Conservation (phyloP, 176 grass and related monocot species). For the Chrysopogon serrulatus region DNA sequence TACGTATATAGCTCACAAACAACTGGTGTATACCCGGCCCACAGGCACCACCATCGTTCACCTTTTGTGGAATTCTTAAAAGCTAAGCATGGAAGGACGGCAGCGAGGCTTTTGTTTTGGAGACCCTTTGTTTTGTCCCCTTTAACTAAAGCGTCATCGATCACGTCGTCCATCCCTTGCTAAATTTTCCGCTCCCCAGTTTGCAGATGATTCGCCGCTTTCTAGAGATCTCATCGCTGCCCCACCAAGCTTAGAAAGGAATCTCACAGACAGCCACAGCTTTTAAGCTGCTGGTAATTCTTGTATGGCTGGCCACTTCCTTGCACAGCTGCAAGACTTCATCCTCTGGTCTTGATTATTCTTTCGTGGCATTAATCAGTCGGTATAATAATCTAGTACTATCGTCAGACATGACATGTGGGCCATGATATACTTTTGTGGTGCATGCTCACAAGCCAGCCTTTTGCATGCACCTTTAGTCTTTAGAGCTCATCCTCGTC, state of each 20-base stretch:
- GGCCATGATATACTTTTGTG: not conserved
- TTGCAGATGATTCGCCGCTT: constrained; percentile 24
- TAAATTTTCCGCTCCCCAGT: not conserved
- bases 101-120: constrained; percentile 13
- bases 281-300: not conserved
- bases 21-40: not conserved
- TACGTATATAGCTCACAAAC: not conserved
- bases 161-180: not conserved
- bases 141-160: not conserved
- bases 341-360: not conserved
- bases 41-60: not conserved
- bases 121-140: not conserved
- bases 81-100: constrained; percentile 21
- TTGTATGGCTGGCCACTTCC: no score
- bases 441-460: not conserved
- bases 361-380: not conserved
- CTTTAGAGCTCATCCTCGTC: not conserved
- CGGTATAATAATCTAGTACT: not conserved
- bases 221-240: constrained; percentile 3
- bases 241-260: constrained; percentile 11
- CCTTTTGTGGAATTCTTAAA: constrained; percentile 6
- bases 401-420: not conserved
- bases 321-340: not conserved
- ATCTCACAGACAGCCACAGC: constrained; percentile 8
- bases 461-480: not conserved